A percentile compares a stretch with the other conserved stretches of the same genome.
phyloP scores from a whole-genome alignment of 441 rosid genomes.

The Metrosideros polymorpha region DNA sequence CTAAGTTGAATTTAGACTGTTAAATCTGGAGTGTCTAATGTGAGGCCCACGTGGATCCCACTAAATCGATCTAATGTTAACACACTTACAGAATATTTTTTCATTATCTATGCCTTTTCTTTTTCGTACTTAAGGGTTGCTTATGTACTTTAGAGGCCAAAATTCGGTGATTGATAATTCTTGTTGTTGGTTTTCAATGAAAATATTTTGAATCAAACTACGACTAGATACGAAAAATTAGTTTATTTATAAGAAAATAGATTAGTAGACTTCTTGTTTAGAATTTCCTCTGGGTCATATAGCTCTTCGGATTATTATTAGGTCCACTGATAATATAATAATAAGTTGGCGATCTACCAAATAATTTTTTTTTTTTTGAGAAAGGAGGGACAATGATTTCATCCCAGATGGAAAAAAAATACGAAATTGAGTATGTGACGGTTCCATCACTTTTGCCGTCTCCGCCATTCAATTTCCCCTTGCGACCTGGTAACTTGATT shows the following conservation, averaged over 20 bases:
- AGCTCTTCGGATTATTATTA: neutral
- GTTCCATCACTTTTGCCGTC: neutral
- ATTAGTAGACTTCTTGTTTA: neutral
- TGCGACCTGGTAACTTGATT: neutral
- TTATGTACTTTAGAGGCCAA: neutral
- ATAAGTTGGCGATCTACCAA: neutral
- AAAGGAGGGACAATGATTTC: neutral
- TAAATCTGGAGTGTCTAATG: neutral
- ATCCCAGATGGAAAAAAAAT: neutral
- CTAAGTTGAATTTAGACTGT: neutral
- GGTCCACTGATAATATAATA: neutral
- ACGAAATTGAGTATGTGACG: neutral
- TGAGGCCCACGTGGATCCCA: neutral
- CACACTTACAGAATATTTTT: neutral
- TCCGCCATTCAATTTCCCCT: neutral
- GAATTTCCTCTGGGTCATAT: neutral
- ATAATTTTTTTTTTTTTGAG: too few species aligned
- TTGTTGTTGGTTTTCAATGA: neutral
- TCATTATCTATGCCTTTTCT: neutral
- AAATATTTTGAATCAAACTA: neutral
- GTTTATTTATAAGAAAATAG: neutral
- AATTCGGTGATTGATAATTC: neutral
- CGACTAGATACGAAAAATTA: fast-evolving
- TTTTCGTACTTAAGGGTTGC: neutral
- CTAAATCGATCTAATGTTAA: fast-evolving